Base-by-base conservation (phyloP, 2,329 filamentous ascomycete genomes). In the Alternaria tenuissima region DNA sequence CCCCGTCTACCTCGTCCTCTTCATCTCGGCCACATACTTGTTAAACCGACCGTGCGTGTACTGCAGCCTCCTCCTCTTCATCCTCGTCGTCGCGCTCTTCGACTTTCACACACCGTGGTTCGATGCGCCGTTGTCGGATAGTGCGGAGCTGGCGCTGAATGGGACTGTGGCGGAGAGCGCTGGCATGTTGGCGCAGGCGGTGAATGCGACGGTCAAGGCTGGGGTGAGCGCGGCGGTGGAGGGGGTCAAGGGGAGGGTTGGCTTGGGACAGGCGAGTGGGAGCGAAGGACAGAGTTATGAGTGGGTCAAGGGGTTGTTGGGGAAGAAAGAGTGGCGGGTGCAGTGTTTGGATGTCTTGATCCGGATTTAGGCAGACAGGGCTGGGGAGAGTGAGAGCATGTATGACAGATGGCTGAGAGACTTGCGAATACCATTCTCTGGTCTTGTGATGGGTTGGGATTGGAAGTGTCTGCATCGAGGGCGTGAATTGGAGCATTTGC, bases 21-120 rank as follows among this genome's bases (percentile, higher is more conserved):
- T 84, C 76, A 78, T 99, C 82, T 86, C 93, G 67, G 93, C 94
- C 79, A 97, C 94, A 67, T 98, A 97, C 84, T 92, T 96, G 81
- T 89, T 99, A 72, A 96, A 97, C 82, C 90, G 94, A 56, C 95
- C 95, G 55, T 99, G 95, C 83, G 90, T 97, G 71, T 99, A 99
- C 86, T 99, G 95, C 87, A 97, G 93, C 62, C 89, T 97, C 63
- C 90, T 99, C 55, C 92, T 99, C 49, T 87, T 97, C 67, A 93
- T 98, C 71, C 92, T 99, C 70, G 96, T 97, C 83, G 87, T 94
- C 68, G 96, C 93, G 77, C 95, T 98, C 82, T 95, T 98, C 84
- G 94, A 98, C 82, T 91, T 97, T 73, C 86, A 84, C 68, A 91
- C 89, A 72, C 93, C 96, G 81, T 98, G 94, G 94, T 98, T 98